Evolutionary conservation across 768 basidiomycete species (phyloP), one percentile per base, ranked within the genome.

Genomic region (Nidularia sp.): DNA sequence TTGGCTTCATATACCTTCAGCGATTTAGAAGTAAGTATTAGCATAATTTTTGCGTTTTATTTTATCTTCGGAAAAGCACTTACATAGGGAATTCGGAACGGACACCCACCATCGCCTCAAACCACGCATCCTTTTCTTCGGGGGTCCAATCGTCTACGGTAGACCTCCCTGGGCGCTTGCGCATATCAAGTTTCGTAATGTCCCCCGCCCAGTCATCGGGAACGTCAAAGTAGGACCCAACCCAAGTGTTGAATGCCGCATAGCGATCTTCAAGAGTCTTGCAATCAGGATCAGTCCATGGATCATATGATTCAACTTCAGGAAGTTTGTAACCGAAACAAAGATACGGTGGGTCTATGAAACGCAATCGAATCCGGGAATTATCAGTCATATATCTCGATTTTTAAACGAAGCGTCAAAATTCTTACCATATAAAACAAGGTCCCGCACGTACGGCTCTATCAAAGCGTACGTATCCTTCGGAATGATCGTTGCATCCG

Each of bases 341-440:
- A 5, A 58, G 34, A 42, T 53, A 52, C 0, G 71, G 67, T 9
- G 72, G 66, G 53, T 75, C 71, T 73, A 45, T n/a, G 46, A 29
- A 34, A 13, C 29, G 33, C 15, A 18, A 18, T 18, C 18, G 18
- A 18, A 18, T 18, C 18, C 18, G 18, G 18, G 18, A 18, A 18
- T 18, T 18, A 18, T 18, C 18, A 18, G 18, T 18, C 18, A 18
- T 18, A 18, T 18, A 18, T 18, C 18, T 18, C 18, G 18, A 18
- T 18, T 18, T 18, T 18, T 18, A 9, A 49, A 18, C 8, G 34
- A 10, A 36, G 9, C 6, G 9, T 49, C 6, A 39, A 13, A 6
- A 51, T 12, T 32, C 66, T 5, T 32, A 71, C 73, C 72, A 33
- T 67, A 66, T 1, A 73, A 47, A 22, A 73, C 57, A 1, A 73